Base-by-base conservation (phyloP, 2,329 filamentous ascomycete species). In the Trichoderma koningii region DNA sequence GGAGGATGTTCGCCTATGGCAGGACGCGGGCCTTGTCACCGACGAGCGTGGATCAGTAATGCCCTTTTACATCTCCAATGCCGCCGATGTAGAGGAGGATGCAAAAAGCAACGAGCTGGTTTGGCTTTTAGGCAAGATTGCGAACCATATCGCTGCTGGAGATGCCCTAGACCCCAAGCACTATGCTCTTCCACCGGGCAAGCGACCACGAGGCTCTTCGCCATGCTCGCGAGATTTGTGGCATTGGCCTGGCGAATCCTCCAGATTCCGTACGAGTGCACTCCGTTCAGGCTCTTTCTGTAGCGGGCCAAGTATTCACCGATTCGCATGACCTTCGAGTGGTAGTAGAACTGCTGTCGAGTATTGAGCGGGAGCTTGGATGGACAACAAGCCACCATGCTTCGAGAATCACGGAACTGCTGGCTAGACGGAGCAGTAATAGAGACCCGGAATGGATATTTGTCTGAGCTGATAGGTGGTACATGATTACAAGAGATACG, bases 311-410 rank as follows among this genome's bases (percentile, higher is more conserved):
- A 50, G 59, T 62, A 17, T 62, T 53, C 52, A 62, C 38, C 3
- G 59, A 62, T 34, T 53, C 59, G 0, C 38, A 6, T 17, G 59
- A 62, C n/a, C 59, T 62, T 15, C 26, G 53, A 28, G 48, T 53
- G 1, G 59, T 62, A 6, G 6, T 62, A 10, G 59, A 44, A 1
- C n/a, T 62, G 9, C 44, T 62, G 19, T 62, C 38, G 19, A 41
- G 38, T 5, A 53, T 62, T 45, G 48, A 62, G n/a, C 47, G 38
- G 21, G 59, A 62, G 9, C 48, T 62, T 19, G 59, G 59, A 10
- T 62, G 59, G 59, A 62, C 59, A 26, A 62, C 59, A 41, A 62
- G 48, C 26, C 59, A 62, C 6, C 59, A 62, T 53, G 59, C 59
- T 15, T 62, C 48, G 10, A 28, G 59, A 12, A 62, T 62, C 34